Conservation (phyloP, 495 filamentous ascomycete species). For the Parathielavia appendiculata region DNA sequence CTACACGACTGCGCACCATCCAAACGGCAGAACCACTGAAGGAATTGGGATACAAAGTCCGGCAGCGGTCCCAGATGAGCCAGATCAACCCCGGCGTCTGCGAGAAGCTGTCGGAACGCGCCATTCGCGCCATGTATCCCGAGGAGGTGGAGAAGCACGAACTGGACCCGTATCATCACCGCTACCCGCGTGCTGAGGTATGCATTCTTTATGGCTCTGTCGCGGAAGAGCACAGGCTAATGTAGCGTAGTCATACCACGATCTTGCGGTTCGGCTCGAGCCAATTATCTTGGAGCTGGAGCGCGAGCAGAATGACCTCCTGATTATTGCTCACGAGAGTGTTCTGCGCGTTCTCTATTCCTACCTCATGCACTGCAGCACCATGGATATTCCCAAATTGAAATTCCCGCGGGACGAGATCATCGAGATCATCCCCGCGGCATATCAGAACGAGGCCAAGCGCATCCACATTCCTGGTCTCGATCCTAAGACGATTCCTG, state of each 20-base stretch:
- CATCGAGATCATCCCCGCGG: slow-evolving; percentile 96
- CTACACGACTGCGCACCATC: slow-evolving; percentile 80
- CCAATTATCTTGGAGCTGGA: slow-evolving; percentile 98
- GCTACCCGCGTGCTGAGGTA: slow-evolving; percentile 93
- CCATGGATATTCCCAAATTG: slow-evolving; percentile 88
- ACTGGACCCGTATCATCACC: slow-evolving; percentile 92
- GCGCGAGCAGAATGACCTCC: slow-evolving; percentile 90
- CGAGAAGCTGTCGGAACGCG: slow-evolving; percentile 75
- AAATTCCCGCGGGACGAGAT: slow-evolving; percentile 96
- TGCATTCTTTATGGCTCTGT: slow-evolving; percentile 13
- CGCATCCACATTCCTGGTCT: slow-evolving; percentile 61
- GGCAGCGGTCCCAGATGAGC: slow-evolving; percentile 90
- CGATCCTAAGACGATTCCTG: slow-evolving; percentile 48
- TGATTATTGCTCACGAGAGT: slow-evolving; percentile 97
- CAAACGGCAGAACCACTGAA: slow-evolving; percentile 83
- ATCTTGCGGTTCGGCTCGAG: slow-evolving; percentile 95
- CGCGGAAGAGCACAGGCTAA: slow-evolving; percentile 11
- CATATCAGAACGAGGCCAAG: slow-evolving; percentile 92
- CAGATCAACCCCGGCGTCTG: slow-evolving; percentile 95
- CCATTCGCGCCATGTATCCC: slow-evolving; percentile 72
- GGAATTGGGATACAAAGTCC: slow-evolving; percentile 72
- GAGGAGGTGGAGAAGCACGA: slow-evolving; percentile 92
- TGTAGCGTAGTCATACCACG: slow-evolving; percentile 81
- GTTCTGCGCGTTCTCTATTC: slow-evolving; percentile 94
- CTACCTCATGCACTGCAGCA: slow-evolving; percentile 97